Percentiles rank a stretch among this genome's conserved stretches.
Conservation (phyloP, 2,329 filamentous ascomycete genomes). For the Diplodia mutila region DNA sequence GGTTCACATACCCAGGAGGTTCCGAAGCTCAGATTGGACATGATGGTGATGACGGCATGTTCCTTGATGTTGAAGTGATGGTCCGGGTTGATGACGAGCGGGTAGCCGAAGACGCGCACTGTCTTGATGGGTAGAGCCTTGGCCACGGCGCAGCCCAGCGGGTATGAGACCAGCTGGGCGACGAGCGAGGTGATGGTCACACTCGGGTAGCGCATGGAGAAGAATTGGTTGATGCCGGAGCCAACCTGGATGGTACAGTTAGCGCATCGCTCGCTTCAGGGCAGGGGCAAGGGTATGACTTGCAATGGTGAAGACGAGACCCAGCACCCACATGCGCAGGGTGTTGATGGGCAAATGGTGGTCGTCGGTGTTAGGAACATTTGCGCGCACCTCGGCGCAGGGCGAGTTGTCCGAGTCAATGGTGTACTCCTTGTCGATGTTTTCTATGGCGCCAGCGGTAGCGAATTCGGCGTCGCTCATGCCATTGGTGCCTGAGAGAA, state of each 20-base stretch:
- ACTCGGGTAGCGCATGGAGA: constrained; percentile 44
- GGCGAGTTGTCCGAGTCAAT: constrained; percentile 26
- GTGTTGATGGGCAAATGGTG: constrained; percentile 43
- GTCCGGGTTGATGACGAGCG: constrained; percentile 53
- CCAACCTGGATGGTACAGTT: constrained; percentile 1
- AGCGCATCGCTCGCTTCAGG: neutral
- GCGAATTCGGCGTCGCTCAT: constrained; percentile 20
- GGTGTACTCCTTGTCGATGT: constrained; percentile 24
- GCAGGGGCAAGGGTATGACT: constrained; percentile 26
- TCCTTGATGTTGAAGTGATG: constrained; percentile 64
- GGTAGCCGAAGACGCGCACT: constrained; percentile 17
- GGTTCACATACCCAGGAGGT: constrained; percentile 58
- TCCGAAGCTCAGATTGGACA: constrained; percentile 57
- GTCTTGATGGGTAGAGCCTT: constrained; percentile 19
- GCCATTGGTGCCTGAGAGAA: constrained; percentile 8
- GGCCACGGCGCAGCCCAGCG: constrained; percentile 33
- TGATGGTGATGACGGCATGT: constrained; percentile 64
- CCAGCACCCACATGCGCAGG: constrained; percentile 51
- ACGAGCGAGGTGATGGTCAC: constrained; percentile 62
- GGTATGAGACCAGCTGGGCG: constrained; percentile 38
- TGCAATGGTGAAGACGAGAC: constrained; percentile 50
- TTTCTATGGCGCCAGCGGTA: constrained; percentile 23
- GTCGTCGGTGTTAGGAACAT: constrained; percentile 26
- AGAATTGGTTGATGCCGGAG: constrained; percentile 37
- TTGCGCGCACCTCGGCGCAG: constrained; percentile 23